These are phyloP conservation scores for Colletotrichum sp. DNA, from an alignment of 2,329 filamentous ascomycete genomes.

Conservation along the genomic window DNA sequence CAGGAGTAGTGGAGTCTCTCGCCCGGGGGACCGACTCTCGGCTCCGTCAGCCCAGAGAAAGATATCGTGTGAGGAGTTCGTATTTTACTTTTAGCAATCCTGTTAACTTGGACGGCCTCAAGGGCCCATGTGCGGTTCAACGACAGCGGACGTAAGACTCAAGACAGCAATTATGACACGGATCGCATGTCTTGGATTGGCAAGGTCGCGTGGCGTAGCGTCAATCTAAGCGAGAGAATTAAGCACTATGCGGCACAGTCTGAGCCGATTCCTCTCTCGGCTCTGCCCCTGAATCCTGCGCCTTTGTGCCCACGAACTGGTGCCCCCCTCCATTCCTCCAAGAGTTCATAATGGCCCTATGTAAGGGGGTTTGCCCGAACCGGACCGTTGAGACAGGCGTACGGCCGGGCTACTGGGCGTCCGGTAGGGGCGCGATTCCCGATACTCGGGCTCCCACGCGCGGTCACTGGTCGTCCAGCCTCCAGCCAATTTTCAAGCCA, in stretches of 20 bases:
- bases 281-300: not conserved
- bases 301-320: not conserved
- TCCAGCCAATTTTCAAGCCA: not conserved
- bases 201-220: not conserved
- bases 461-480: not conserved
- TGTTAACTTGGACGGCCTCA: not conserved
- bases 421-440: slow-evolving; percentile 6
- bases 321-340: not conserved
- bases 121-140: not conserved
- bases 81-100: not conserved
- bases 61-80: not conserved
- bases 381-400: not conserved
- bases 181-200: not conserved
- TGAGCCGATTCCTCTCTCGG: not conserved
- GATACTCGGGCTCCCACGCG: not conserved
- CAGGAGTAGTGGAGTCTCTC: not conserved
- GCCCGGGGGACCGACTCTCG: not conserved
- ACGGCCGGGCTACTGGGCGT: not conserved
- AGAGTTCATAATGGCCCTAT: not conserved
- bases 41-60: not conserved
- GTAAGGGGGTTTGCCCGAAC: not conserved
- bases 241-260: not conserved
- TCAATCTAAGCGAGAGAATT: not conserved
- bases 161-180: not conserved
- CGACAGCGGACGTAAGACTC: not conserved